phyloP scores from a whole-genome alignment of 257 asterid genomes.

The Rauvolfia tetraphylla region DNA sequence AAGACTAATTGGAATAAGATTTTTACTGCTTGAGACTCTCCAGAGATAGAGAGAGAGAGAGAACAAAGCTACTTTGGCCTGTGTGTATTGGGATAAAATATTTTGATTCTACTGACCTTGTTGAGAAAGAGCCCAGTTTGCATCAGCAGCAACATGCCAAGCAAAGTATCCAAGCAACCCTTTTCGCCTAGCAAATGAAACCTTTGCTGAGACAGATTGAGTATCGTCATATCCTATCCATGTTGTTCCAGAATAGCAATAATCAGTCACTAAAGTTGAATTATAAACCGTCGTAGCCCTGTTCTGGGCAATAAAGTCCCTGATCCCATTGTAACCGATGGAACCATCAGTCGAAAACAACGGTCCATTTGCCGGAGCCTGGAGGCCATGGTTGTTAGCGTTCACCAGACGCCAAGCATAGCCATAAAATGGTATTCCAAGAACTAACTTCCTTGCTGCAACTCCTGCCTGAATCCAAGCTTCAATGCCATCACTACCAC shows the following conservation, averaged over 20 bases:
- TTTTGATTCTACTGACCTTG: conserved; percentile 45
- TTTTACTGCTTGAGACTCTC: too few species aligned
- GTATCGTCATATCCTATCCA: conserved; percentile 52
- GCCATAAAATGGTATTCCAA: conserved; percentile 51
- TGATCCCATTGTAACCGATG: conserved; percentile 29
- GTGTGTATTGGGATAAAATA: too few species aligned
- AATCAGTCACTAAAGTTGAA: conserved; percentile 30
- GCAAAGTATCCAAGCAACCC: conserved; percentile 53
- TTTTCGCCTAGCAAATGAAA: conserved; percentile 33
- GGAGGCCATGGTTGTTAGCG: conserved; percentile 31
- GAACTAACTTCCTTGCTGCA: conserved; percentile 29
- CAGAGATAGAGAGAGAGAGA: too few species aligned
- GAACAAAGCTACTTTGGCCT: too few species aligned
- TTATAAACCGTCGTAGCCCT: conserved; percentile 21
- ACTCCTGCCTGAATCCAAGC: conserved; percentile 37
- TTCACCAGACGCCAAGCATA: conserved; percentile 39
- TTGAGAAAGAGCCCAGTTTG: conserved; percentile 41
- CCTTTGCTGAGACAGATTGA: conserved; percentile 32
- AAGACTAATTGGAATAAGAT: too few species aligned
- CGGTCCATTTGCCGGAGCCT: conserved; percentile 42
- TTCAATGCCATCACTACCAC: conserved; percentile 34
- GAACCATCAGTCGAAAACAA: conserved; percentile 13
- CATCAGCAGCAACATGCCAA: conserved; percentile 46
- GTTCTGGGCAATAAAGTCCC: conserved; percentile 24
- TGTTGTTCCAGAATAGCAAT: conserved; percentile 39